These are phyloP conservation scores for Cyamopsis tetragonoloba DNA, from an alignment of 306 rosid genomes.

Conservation along the genomic window DNA sequence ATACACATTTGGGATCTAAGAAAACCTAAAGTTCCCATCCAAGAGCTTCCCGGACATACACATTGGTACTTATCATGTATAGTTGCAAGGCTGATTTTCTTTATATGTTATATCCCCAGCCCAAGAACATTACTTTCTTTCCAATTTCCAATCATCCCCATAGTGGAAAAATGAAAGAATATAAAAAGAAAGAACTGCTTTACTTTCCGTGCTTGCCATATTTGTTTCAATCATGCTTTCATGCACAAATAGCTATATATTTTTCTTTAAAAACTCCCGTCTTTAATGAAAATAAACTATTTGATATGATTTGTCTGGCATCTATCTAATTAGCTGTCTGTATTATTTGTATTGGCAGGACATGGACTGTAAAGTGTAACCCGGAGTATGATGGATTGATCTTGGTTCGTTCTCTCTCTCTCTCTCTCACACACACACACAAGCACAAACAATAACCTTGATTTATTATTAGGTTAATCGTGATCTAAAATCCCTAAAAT, in stretches of 20 bases:
- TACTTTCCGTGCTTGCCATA: not conserved
- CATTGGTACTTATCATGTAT: conserved; percentile 64
- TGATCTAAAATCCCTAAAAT: not conserved
- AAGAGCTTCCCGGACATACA: conserved; percentile 90
- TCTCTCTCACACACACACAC: conserved; percentile 15
- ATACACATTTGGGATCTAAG: conserved; percentile 92
- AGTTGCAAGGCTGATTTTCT: conserved; percentile 21
- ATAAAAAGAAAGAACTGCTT: not conserved
- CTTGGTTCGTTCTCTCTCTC: conserved; percentile 61
- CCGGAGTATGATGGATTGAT: conserved; percentile 83
- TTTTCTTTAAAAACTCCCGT: not conserved
- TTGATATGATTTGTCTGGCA: conserved; percentile 8
- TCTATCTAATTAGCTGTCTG: conserved; percentile 35
- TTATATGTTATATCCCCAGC: conserved; percentile 5
- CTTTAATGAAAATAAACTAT: conserved; percentile 1
- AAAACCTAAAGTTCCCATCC: conserved; percentile 68
- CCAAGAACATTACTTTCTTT: conserved; percentile 21
- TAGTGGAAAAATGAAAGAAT: not conserved
- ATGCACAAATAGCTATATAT: not conserved
- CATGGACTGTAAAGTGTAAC: conserved; percentile 85
- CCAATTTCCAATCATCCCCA: not conserved
- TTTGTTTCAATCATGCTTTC: not conserved
- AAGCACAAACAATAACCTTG: not conserved
- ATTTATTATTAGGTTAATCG: not conserved
- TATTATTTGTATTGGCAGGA: conserved; percentile 53